phyloP scores from a whole-genome alignment of 768 basidiomycete genomes.

The Hypholoma sublateritium region DNA sequence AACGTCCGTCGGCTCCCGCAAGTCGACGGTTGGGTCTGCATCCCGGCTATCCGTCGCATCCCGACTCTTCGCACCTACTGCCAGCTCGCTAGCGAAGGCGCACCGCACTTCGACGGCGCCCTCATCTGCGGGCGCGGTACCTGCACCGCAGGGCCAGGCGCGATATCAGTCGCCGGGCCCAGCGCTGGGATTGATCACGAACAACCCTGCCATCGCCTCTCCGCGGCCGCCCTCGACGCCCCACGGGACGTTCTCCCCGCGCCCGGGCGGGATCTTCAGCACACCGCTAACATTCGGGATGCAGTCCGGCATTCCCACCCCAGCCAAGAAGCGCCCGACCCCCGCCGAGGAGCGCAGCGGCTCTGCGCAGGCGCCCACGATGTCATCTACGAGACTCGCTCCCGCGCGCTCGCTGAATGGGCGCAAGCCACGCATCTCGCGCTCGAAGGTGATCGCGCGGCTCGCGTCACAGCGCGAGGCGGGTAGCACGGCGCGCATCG shows the following conservation, averaged over 20 bases:
- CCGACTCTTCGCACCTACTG: conserved; percentile 71
- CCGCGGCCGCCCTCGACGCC: conserved; percentile 7
- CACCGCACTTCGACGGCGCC: conserved; percentile 17
- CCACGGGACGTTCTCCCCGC: conserved; percentile 28
- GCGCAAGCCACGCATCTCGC: conserved; percentile 76
- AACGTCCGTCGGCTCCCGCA: conserved; percentile 16
- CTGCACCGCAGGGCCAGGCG: conserved; percentile 9
- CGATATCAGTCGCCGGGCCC: conserved; percentile 13
- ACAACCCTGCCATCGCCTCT: conserved; percentile 22
- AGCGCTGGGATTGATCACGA: conserved; percentile 34
- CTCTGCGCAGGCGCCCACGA: not conserved
- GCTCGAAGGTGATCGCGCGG: conserved; percentile 77
- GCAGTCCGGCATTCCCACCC: conserved; percentile 35
- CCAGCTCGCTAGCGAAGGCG: conserved; percentile 71
- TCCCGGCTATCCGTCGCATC: conserved; percentile 32
- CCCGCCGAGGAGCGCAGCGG: too few species aligned
- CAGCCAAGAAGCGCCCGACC: conserved; percentile 21
- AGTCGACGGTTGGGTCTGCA: conserved; percentile 23
- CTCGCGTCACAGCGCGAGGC: conserved; percentile 72
- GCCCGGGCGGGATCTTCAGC: conserved; percentile 46
- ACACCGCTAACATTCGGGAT: conserved; percentile 35
- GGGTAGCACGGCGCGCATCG: conserved; percentile 8
- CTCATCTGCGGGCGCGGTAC: conserved; percentile 3
- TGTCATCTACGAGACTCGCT: not conserved
- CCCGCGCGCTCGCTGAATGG: conserved; percentile 35